A percentile compares a stretch with the other conserved stretches of the same genome.
Conservation (phyloP, 2,329 filamentous ascomycete species). For the Thelonectria blattea region DNA sequence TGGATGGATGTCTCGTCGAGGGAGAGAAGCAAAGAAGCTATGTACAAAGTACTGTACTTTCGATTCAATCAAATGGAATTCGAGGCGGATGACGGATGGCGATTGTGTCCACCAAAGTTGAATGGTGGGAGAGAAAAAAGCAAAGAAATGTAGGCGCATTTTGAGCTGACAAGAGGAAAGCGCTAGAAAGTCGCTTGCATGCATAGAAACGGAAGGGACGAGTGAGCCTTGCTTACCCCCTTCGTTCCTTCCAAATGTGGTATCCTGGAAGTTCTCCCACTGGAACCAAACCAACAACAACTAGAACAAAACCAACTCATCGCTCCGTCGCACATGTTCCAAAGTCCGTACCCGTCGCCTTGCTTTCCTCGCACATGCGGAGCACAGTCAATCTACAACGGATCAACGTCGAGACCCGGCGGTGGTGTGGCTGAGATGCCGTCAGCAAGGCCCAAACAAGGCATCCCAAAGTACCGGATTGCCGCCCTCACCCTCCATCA, state of each 20-base stretch:
- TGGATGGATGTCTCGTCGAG: background rate
- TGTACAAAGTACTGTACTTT: background rate
- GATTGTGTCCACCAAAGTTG: background rate
- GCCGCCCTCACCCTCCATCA: background rate
- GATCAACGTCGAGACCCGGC: background rate
- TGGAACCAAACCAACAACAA: no score
- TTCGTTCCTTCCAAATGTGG: background rate
- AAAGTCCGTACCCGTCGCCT: background rate
- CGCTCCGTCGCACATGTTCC: background rate
- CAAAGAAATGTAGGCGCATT: background rate
- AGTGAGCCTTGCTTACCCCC: no score
- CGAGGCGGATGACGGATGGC: background rate
- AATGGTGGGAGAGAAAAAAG: background rate
- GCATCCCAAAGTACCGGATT: background rate
- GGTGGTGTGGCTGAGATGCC: constrained; percentile 6
- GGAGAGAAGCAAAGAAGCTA: background rate
- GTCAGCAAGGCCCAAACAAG: constrained; percentile 2
- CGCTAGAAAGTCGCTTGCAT: background rate
- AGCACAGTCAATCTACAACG: background rate
- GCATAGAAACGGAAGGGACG: no score
- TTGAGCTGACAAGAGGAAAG: background rate
- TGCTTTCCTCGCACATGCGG: background rate
- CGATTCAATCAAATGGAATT: background rate
- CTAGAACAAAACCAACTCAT: no score
- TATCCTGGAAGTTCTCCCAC: no score